Evolutionary conservation across 768 basidiomycete genomes (phyloP), one percentile per base, ranked within the genome.

Genomic region (Boletus bicolor): DNA sequence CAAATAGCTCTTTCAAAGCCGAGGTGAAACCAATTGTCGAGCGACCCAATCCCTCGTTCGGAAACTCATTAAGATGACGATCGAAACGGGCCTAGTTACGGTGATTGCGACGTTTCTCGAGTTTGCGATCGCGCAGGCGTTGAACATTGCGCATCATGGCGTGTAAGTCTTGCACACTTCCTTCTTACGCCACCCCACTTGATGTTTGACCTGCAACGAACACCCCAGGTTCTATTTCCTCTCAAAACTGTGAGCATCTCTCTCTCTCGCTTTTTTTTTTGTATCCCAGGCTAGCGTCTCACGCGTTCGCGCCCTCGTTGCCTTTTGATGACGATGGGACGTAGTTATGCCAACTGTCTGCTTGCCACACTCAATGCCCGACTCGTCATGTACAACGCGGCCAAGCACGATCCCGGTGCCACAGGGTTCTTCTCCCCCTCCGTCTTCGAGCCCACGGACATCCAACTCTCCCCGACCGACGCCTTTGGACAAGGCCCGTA

Each of bases 31-130:
- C 7, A 9, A 12, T 32, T 44, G 28, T 39, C 44, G 2, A 14
- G 44, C 36, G n/a, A 60, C 56, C 39, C 59, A 58, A 8, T 44
- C 49, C 6, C 51, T 54, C 24, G 42, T 60, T 35, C 45, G 44
- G n/a, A 58, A 53, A 38, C 57, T 58, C 28, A 17, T 58, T 37
- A 56, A 58, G 44, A 44, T 58, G 24, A 58, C 57, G 19, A 57
- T 58, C 44, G 56, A 58, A 45, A 58, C 57, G 5, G 58, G 50
- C 6, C 30, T 59, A 10, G 56, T 44, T 19, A 59, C 58, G 6
- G 58, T 59, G 15, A 26, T 57, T 1, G 58, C 55, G 7, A 58
- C 55, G n/a, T 14, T 59, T 11, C 54, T 59, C 19, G 58, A 59
- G 42, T 58, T 58, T 46, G 8, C 32, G 21, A 39, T 56, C 12